phyloP scores from a whole-genome alignment of 176 grass and related monocot genomes.

The Triticum aestivum region DNA sequence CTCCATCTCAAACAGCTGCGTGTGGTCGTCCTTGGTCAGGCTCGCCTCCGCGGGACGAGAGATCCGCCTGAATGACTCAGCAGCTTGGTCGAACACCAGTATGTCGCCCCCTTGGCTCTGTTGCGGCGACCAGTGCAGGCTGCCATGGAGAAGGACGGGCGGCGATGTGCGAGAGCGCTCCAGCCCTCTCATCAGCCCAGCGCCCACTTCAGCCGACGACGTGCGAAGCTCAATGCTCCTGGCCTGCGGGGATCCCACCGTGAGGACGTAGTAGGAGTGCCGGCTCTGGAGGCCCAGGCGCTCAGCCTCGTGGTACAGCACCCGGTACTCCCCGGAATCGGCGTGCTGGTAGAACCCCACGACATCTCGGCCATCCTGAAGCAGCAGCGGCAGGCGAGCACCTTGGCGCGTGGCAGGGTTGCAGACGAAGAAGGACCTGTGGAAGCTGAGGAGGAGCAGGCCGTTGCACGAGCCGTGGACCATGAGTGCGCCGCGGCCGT shows the following conservation, averaged over 20 bases:
- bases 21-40: not conserved
- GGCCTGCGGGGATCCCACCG: no score
- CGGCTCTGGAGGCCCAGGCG: no score
- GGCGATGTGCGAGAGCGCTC: not conserved
- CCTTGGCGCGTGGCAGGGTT: not conserved
- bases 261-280: no score
- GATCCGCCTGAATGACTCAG: slow-evolving; percentile 24
- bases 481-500: no score
- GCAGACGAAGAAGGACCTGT: not conserved
- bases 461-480: not conserved
- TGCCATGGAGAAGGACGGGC: not conserved
- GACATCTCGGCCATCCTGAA: not conserved
- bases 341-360: not conserved
- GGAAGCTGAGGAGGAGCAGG: not conserved
- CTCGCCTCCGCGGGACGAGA: not conserved
- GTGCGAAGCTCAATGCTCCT: not conserved
- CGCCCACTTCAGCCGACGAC: not conserved
- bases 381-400: not conserved
- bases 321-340: not conserved
- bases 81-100: slow-evolving; percentile 5
- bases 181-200: not conserved
- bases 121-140: slow-evolving; percentile 22
- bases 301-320: not conserved
- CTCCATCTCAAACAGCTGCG: not conserved
- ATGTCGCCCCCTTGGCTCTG: not conserved